These are phyloP conservation scores for Lablab purpureus DNA, from an alignment of 306 rosid species.

Conservation along the genomic window DNA sequence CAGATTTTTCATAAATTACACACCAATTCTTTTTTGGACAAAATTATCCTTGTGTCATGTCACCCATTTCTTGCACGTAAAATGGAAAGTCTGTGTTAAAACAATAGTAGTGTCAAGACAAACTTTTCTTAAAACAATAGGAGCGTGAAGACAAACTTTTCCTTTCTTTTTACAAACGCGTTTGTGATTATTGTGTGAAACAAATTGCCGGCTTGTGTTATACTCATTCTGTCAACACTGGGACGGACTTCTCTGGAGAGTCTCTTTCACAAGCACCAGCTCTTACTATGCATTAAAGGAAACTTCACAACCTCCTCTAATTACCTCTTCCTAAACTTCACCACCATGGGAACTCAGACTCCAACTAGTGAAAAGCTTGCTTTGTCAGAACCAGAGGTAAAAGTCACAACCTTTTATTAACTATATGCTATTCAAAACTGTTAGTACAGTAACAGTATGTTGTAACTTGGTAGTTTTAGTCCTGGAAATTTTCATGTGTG, in stretches of 20 bases:
- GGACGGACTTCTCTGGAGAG: constrained; percentile 40
- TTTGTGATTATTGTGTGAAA: background rate
- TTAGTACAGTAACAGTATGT: background rate
- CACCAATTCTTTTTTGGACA: too few species aligned
- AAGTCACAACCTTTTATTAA: background rate
- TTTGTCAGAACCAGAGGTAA: constrained; percentile 25
- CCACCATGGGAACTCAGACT: constrained; percentile 22
- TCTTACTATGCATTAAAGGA: background rate
- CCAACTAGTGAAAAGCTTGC: background rate
- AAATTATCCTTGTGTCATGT: too few species aligned
- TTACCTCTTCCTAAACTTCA: background rate
- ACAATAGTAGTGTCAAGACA: too few species aligned
- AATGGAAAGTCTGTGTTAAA: too few species aligned
- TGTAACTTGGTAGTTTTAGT: background rate
- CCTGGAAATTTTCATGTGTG: background rate
- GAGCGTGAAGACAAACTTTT: too few species aligned
- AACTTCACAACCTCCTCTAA: background rate
- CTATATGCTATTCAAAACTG: background rate
- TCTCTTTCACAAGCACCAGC: background rate
- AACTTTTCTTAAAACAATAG: too few species aligned
- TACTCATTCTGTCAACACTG: background rate
- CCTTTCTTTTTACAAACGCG: too few species aligned
- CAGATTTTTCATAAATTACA: too few species aligned
- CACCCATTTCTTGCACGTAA: too few species aligned
- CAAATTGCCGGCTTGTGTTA: constrained; percentile 36